These are phyloP conservation scores for Yarrowia sp. DNA, from an alignment of 805 yeast species.

Conservation along the genomic window DNA sequence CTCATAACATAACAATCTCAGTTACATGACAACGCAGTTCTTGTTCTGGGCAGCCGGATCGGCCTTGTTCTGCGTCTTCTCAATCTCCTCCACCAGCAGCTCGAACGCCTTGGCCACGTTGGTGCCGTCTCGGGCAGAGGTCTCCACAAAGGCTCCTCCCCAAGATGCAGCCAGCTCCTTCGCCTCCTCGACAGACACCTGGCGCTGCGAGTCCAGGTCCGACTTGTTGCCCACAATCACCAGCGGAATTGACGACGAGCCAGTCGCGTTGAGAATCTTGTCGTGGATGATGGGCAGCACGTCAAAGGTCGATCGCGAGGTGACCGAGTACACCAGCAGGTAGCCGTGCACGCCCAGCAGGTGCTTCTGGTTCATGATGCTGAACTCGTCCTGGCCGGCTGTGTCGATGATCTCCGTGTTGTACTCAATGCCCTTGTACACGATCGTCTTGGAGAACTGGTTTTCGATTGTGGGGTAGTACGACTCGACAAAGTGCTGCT, in stretches of 20 bases:
- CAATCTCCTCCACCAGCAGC: slow-evolving; percentile 58
- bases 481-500: slow-evolving; percentile 81
- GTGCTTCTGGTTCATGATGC: slow-evolving; percentile 74
- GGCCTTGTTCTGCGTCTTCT: slow-evolving; percentile 50
- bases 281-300: slow-evolving; percentile 74
- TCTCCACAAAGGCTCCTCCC: slow-evolving; percentile 73
- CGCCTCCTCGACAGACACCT: slow-evolving; percentile 56
- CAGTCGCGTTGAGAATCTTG: slow-evolving; percentile 66
- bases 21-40: slow-evolving; percentile 51
- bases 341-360: slow-evolving; percentile 82
- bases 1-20: background rate
- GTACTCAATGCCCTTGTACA: slow-evolving; percentile 69
- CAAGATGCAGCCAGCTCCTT: slow-evolving; percentile 60
- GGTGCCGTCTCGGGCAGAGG: slow-evolving; percentile 75
- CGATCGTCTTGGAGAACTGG: slow-evolving; percentile 69
- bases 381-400: slow-evolving; percentile 90
- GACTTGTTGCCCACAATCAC: slow-evolving; percentile 74
- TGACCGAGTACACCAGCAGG: slow-evolving; percentile 75
- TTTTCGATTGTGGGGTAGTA: slow-evolving; percentile 91
- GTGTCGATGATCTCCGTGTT: slow-evolving; percentile 85
- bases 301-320: slow-evolving; percentile 74
- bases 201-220: slow-evolving; percentile 66
- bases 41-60: slow-evolving; percentile 41
- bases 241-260: slow-evolving; percentile 70
- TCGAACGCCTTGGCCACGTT: slow-evolving; percentile 66